Evolutionary conservation across 805 yeast species (phyloP), one percentile per base, ranked within the genome.

Genomic region (Yarrowia sp.): DNA sequence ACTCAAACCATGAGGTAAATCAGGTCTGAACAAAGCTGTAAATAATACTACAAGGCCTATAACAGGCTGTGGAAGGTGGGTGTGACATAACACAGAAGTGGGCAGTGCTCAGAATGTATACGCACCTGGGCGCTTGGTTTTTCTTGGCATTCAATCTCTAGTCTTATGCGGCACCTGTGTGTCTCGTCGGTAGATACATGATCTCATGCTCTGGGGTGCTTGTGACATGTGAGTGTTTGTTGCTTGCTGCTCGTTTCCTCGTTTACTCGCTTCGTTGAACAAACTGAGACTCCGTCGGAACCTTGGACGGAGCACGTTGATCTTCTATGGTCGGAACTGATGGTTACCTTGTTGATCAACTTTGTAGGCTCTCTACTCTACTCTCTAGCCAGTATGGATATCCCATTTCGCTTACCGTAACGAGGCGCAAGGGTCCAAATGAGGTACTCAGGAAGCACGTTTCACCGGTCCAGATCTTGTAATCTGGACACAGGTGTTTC

Each of bases 281-380:
- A 35, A 48, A 48, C 41, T 48, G 31, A 48, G 55, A 47, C 39
- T 33, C 28, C 53, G 38, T 47, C 53, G 53, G 53, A 47, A 47
- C 53, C 53, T 47, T 47, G 11, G 13, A 28, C 50, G 35, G 35
- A 45, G 6, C 4, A 8, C 33, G 50, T n/a, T 17, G 50, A 45
- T 31, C 50, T 44, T 22, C 33, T 8, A 6, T 13, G 22, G 45
- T 39, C 43, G 10, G 22, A 5, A 39, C 28, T 22, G 28, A 22
- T 22, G 28, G 28, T 22, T 22, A 22, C n/a, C n/a, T n/a, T n/a
- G n/a, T 22, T 22, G 28, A 22, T 22, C 28, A 22, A 3, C 28
- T 22, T 22, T 22, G 28, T n/a, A n/a, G 5, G 28, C 28, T 22
- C 28, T 3, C 3, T 3, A 3, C 5, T 22, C 28, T 22, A 22